Conservation (phyloP, 306 rosid species). For the Quercus bicolor region DNA sequence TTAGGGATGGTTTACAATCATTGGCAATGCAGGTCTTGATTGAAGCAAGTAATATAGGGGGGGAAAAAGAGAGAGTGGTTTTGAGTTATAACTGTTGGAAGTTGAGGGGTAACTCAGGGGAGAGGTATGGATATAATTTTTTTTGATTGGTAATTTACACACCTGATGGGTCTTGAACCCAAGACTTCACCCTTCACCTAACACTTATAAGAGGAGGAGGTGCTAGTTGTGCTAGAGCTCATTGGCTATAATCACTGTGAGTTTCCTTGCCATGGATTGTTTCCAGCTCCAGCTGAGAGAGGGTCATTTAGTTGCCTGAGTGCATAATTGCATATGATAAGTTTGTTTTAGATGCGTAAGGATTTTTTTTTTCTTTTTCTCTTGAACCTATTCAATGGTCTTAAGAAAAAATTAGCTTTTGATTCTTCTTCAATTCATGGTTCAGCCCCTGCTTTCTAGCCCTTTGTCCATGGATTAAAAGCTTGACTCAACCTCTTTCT, state of each 20-base stretch:
- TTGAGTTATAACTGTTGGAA: neutral
- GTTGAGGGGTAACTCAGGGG: neutral
- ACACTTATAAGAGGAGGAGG: too few relatives aligned
- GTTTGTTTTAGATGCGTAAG: neutral
- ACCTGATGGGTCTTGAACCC: too few relatives aligned
- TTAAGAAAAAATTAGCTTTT: too few relatives aligned
- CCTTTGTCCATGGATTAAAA: too few relatives aligned
- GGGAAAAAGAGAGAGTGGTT: neutral
- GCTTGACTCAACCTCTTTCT: too few relatives aligned
- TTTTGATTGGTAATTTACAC: too few relatives aligned
- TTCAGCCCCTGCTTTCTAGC: too few relatives aligned
- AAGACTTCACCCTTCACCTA: too few relatives aligned
- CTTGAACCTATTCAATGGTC: neutral
- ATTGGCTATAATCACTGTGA: neutral
- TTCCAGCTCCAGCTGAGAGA: neutral
- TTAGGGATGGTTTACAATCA: neutral
- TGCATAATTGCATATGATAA: neutral
- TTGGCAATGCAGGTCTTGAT: neutral
- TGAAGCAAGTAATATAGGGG: neutral
- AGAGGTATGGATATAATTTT: neutral
- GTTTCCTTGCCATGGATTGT: neutral
- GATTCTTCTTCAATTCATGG: too few relatives aligned
- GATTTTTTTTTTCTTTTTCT: neutral
- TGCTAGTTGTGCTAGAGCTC: too few relatives aligned
- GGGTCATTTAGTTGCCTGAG: neutral